Base-by-base conservation (phyloP, 306 rosid species). In the Biancaea sappan region DNA sequence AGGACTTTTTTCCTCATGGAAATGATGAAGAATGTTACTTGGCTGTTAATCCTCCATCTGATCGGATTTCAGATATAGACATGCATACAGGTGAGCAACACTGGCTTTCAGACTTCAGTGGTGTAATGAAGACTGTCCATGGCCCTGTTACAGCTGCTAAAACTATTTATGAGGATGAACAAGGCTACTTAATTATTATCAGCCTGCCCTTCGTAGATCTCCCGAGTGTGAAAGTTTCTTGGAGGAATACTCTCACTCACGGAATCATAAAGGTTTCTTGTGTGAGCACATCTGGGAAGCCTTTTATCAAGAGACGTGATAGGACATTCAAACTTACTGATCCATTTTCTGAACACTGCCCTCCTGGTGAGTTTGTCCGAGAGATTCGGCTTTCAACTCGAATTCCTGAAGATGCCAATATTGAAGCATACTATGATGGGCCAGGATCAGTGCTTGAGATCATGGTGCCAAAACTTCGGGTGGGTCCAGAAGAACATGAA, bases 141-240 rank as follows among this genome's bases (percentile, higher is more conserved):
- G 98, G 98, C 68, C 98, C 98, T 46, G 98, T 88, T 67, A 89
- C 97, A 5, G 98, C 86, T 73, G 97, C 98, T 21, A 94, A 94
- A 80, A 85, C 98, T 1, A 86, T 94, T 9, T 94, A 94, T 15
- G 98, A 94, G 84, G 98, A 94, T 67, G 88, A 86, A 41, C 86
- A 83, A 69, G 92, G 96, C 22, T 94, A 94, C 77, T 80, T 94
- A 84, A 84, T 94, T 35, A 88, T 94, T 22, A 85, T 94, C 78
- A 94, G 92, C 73, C 80, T 94, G 58, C 97, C 98, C 57, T 85
- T 88, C 72, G 94, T 91, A 59, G 98, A 94, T 83, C 96, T 94
- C 74, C 85, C 81, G 29, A 89, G 92, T 81, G 97, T 94, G 51
- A 94, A 89, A 82, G 98, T 94, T 61, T 88, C 96, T 0, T 94